Evolutionary conservation across 805 yeast species (phyloP), one percentile per base, ranked within the genome.

Genomic region (Diddensiella transvaalensis): DNA sequence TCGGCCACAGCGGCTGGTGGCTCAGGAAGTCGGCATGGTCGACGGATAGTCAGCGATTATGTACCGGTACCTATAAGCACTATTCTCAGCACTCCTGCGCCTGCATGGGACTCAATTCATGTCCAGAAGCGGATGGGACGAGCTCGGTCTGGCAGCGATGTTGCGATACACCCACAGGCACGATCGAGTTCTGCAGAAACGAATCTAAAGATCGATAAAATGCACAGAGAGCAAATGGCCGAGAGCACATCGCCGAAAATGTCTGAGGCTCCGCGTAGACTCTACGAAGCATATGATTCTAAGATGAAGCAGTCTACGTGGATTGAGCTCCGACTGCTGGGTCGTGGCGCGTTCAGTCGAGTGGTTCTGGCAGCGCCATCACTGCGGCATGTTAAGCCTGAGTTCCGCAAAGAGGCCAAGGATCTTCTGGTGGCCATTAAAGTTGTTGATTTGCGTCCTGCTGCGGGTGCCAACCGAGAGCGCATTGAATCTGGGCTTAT

Each of bases 371-470:
- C 72, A 3, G 45, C 54, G 13, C 68, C 61, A 5, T 51, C 52
- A 10, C 37, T 18, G 21, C 47, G 52, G 15, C 47, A 60, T 23
- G 64, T 66, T 10, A 64, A 61, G 44, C 69, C 73, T 2, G 61
- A 54, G 22, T 49, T 36, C 22, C 37, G 24, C 3, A 51, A 43
- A 6, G 40, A 41, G 3, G 57, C 56, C 18, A 58, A 57, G 13
- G 55, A 54, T 5, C 44, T 44, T 32, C 60, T 63, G 22, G 83
- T 82, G 3, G 97, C 97, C 0, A 75, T 91, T 32, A 91, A 91
- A 63, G 76, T 86, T 39, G 73, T 80, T 3, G 66, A 66, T 15
- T 66, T 77, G 36, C 21, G 38, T n/a, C 59, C 69, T 40, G 64
- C 56, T 33, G 66, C 66, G 23, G 65, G 65, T 26, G 77, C 76